Base-by-base conservation (phyloP, 208 protist genomes). In the Trypanosoma avium region DNA sequence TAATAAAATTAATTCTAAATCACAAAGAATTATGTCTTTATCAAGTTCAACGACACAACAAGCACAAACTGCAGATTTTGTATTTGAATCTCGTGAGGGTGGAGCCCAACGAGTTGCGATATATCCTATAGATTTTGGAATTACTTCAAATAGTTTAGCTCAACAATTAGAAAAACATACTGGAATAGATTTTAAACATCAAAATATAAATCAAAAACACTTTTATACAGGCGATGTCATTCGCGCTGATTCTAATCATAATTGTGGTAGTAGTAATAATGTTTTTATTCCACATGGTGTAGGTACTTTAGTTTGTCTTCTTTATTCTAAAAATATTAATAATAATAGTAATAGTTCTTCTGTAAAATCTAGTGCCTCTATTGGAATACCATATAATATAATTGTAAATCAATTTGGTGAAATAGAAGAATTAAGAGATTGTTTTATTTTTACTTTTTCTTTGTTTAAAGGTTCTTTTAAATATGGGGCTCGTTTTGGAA, bases 391-490 rank as follows among this genome's bases (percentile, higher is more conserved):
- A 22, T 52, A 58, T 43, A n/a, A 29, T 12, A 15, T 65, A 7
- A 10, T 68, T 15, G 45, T 48, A 12, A 48, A 38, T 22, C 47
- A 61, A 50, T 70, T 46, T 56, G 70, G 58, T 7, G 70, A 66
- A 29, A 42, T 79, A 24, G 43, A 70, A 7, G 59, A 71, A 1
- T 33, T 74, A 21, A 33, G 48, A 21, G 61, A 54, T 49, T 13
- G 42, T 40, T 24, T 63, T 30, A 12, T 75, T 33, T 17, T 68
- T 55, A n/a, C 57, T 33, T 59, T 67, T 38, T 30, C 40, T 21
- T 30, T 80, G 9, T 90, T 79, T 61, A 77, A 77, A 29, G 83
- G 83, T 19, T 7, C 36, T 3, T 90, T 90, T 61, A 54, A 52
- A 4, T 48, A 64, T 8, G 83, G 83, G 24, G 60, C 29, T 40